A percentile compares a stretch with the other conserved stretches of the same genome.
These are phyloP conservation scores for Castanea crenata DNA, from an alignment of 306 rosid genomes.

Conservation along the genomic window DNA sequence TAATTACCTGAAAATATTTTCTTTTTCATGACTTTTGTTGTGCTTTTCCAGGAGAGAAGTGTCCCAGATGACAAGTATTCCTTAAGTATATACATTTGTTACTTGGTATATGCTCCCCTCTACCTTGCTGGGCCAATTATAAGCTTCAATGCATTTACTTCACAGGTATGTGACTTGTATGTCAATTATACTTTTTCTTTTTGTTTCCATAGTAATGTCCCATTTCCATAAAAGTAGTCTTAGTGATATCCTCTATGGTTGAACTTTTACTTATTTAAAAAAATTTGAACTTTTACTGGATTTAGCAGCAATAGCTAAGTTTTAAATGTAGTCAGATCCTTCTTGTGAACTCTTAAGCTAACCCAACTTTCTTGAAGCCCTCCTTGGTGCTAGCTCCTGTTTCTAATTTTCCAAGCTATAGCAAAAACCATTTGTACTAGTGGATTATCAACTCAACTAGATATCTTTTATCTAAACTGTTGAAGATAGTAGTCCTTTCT, in stretches of 20 bases:
- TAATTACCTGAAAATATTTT: constrained; percentile 8
- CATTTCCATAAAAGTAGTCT: constrained; percentile 12
- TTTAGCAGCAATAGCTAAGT: background rate
- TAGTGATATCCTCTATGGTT: constrained; percentile 10
- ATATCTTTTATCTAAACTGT: background rate
- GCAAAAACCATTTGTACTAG: background rate
- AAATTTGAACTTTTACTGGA: constrained; percentile 14
- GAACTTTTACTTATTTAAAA: background rate
- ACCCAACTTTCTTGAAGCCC: background rate
- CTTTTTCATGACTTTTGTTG: constrained; percentile 21
- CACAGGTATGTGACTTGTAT: constrained; percentile 62
- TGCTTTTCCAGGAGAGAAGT: constrained; percentile 67
- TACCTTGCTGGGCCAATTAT: constrained; percentile 90
- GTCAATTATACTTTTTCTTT: constrained; percentile 11
- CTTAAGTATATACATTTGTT: constrained; percentile 62
- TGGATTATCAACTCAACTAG: background rate
- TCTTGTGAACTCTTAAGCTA: constrained; percentile 8
- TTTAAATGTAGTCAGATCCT: background rate
- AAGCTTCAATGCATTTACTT: constrained; percentile 94
- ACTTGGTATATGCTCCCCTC: constrained; percentile 87
- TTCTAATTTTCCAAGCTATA: background rate
- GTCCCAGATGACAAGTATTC: constrained; percentile 57
- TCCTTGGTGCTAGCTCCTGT: background rate
- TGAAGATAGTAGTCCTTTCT: background rate
- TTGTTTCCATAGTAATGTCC: constrained; percentile 15